Conservation (phyloP, 495 filamentous ascomycete species). For the Penicillium ochrochloron region DNA sequence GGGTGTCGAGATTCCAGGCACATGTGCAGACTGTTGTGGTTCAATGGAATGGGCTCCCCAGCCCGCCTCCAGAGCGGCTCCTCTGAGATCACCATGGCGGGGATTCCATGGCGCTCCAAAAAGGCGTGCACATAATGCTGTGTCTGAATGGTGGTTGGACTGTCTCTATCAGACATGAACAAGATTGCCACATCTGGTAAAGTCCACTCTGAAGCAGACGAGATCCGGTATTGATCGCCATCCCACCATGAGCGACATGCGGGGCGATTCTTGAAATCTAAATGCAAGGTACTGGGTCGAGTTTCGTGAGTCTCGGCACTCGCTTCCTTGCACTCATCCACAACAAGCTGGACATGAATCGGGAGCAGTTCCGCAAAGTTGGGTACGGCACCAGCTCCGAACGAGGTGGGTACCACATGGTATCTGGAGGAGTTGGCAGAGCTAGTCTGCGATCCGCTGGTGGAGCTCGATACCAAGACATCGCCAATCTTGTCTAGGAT, state of each 20-base stretch:
- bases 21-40: slow-evolving; percentile 65
- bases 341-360: slow-evolving; percentile 74
- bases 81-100: slow-evolving; percentile 70
- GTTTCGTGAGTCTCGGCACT: slow-evolving; percentile 45
- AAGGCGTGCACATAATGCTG: slow-evolving; percentile 61
- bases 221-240: slow-evolving; percentile 51
- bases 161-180: slow-evolving; percentile 64
- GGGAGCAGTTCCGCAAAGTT: slow-evolving; percentile 73
- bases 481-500: slow-evolving; percentile 78
- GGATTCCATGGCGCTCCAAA: slow-evolving; percentile 67
- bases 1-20: slow-evolving; percentile 67
- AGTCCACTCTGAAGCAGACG: slow-evolving; percentile 59
- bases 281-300: slow-evolving; percentile 51
- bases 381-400: slow-evolving; percentile 59
- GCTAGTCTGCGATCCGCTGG: slow-evolving; percentile 44
- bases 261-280: slow-evolving; percentile 63
- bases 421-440: slow-evolving; percentile 63
- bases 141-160: slow-evolving; percentile 50
- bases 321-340: slow-evolving; percentile 71
- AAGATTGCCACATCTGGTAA: slow-evolving; percentile 74
- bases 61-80: slow-evolving; percentile 55
- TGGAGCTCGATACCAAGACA: slow-evolving; percentile 59
- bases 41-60: slow-evolving; percentile 51
- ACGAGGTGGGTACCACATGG: slow-evolving; percentile 76
- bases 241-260: slow-evolving; percentile 51